phyloP scores from a whole-genome alignment of 140 eudicot species.

The Stevia rebaudiana region DNA sequence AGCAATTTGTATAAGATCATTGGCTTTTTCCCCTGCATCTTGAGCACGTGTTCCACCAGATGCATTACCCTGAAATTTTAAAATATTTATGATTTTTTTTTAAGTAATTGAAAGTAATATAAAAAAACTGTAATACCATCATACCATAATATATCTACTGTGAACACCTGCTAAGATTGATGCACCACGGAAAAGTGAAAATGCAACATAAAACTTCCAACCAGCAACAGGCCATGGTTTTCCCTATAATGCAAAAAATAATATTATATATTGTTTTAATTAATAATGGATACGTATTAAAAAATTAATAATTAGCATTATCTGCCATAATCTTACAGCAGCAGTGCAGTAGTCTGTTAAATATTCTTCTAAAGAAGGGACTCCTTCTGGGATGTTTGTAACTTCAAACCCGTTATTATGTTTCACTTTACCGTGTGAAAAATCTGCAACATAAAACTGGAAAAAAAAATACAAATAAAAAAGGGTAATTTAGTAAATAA shows the following conservation, averaged over 20 bases:
- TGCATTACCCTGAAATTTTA: constrained; percentile 72
- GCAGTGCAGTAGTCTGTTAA: constrained; percentile 71
- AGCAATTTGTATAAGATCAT: constrained; percentile 62
- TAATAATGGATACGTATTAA: neutral
- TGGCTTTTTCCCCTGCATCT: constrained; percentile 59
- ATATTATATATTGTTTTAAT: neutral
- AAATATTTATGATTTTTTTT: neutral
- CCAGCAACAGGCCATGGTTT: constrained; percentile 80
- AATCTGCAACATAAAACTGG: constrained; percentile 67
- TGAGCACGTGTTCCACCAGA: constrained; percentile 90
- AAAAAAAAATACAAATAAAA: constrained; percentile 7
- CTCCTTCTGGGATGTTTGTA: constrained; percentile 61
- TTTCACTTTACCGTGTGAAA: constrained; percentile 40
- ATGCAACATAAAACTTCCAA: constrained; percentile 94
- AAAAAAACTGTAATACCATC: neutral
- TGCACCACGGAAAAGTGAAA: constrained; percentile 93
- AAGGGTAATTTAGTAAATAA: neutral
- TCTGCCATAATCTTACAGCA: constrained; percentile 49
- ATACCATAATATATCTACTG: constrained; percentile 77
- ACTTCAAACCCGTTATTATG: constrained; percentile 57
- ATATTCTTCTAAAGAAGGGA: constrained; percentile 76
- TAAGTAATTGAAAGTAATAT: constrained; percentile 1
- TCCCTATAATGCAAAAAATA: constrained; percentile 42
- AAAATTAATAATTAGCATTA: neutral
- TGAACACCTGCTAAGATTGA: constrained; percentile 94